Evolutionary conservation across 164 flowering plant genomes (phyloP).

Genomic region (Magnolia sinica): DNA sequence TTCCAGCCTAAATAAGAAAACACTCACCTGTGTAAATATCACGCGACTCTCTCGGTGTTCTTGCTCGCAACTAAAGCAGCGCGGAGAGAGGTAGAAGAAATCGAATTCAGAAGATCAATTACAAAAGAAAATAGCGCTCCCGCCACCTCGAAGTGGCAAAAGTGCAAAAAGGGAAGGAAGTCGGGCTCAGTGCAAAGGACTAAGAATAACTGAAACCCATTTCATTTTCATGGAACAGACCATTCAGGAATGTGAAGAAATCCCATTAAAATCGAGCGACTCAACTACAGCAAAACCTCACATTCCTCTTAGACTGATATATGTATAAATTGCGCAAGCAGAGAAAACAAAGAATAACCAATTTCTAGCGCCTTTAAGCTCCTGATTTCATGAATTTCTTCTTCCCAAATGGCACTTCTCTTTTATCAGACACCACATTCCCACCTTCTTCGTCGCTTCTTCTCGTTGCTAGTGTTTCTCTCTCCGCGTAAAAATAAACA

Average conservation of each 20-base stretch:
- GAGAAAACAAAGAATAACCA: not conserved
- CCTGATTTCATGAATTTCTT: not conserved
- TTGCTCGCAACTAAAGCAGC: not conserved
- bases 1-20: not conserved
- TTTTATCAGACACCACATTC: not conserved
- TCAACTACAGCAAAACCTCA: not conserved
- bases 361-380: not conserved
- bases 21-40: not conserved
- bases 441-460: not conserved
- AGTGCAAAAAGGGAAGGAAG: not conserved
- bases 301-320: not conserved
- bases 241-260: not conserved
- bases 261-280: not conserved
- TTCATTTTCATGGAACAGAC: not conserved
- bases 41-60: not conserved
- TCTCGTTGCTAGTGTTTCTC: not conserved
- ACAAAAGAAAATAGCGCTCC: not conserved
- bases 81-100: not conserved
- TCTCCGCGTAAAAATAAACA: not conserved
- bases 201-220: not conserved
- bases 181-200: slow-evolving; percentile 6
- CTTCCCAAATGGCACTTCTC: not conserved
- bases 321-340: not conserved
- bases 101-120: not conserved
- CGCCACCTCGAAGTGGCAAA: not conserved